Evolutionary conservation across 139 green algal species (phyloP).

Genomic region (Chlamydomonas incerta): DNA sequence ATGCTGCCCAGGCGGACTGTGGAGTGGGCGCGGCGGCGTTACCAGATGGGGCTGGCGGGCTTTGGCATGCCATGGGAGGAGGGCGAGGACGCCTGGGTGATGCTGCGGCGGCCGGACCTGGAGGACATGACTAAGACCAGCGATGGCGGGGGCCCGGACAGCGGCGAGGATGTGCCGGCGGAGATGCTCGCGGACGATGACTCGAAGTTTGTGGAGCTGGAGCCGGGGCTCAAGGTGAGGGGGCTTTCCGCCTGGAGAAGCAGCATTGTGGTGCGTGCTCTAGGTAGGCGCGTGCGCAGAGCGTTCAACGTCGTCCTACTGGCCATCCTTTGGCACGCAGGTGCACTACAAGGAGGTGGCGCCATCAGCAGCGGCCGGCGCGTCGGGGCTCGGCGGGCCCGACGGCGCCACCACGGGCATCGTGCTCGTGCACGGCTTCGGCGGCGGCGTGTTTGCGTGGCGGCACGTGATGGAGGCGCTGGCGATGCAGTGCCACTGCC

Average conservation of each 20-base stretch:
- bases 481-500: conserved; percentile 64
- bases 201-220: conserved; percentile 65
- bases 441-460: conserved; percentile 83
- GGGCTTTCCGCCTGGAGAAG: too few relatives aligned
- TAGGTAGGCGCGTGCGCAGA: too few relatives aligned
- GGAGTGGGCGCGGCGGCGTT: conserved; percentile 66
- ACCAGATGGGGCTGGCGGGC: conserved; percentile 72
- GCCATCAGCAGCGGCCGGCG: background rate
- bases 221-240: conserved; percentile 46
- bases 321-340: background rate
- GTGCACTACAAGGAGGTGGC: conserved; percentile 59
- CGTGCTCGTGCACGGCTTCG: conserved; percentile 85
- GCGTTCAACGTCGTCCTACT: too few relatives aligned
- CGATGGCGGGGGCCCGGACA: conserved; percentile 25
- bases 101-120: conserved; percentile 51
- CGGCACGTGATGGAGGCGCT: conserved; percentile 82
- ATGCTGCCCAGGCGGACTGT: conserved; percentile 52
- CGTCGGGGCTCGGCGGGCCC: background rate
- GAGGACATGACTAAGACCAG: conserved; percentile 49
- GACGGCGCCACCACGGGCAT: conserved; percentile 3
- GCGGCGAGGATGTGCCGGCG: conserved; percentile 53
- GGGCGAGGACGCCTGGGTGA: conserved; percentile 48
- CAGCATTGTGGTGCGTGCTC: too few relatives aligned
- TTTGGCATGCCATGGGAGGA: conserved; percentile 74
- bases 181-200: conserved; percentile 68